Evolutionary conservation across 2,329 filamentous ascomycete genomes (phyloP), one percentile per base, ranked within the genome.

Genomic region (Xylaria arbuscula): DNA sequence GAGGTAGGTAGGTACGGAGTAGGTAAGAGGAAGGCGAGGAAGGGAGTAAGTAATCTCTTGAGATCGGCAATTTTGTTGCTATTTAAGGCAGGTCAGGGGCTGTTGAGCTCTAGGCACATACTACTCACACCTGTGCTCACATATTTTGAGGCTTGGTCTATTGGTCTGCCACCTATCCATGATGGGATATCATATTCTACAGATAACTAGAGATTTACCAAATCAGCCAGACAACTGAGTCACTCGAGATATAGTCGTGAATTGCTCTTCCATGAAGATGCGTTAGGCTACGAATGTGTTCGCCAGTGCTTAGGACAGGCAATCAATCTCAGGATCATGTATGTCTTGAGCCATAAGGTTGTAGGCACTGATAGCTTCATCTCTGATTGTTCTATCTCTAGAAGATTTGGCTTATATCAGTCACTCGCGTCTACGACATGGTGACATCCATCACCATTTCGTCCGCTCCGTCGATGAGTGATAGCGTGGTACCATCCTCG

Each of bases 11-110:
- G 28, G 28, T 28, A 28, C 28, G 28, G 28, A 28, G 50, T 32
- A 54, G 15, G 51, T 55, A 57, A 47, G 55, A 22, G 38, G 15
- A 57, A 15, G 40, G 38, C n/a, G 40, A 60, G 45, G 9, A 42
- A 62, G 32, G 50, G 42, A 34, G 28, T 28, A 28, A 28, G 28
- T 28, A 10, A 40, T 2, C 40, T 32, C 2, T 42, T 40, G 19
- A 6, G 66, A 69, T 69, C 67, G 54, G 38, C 67, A 66, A 63
- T 60, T 47, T 15, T 47, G 34, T 60, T 66, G 17, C 67, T 59
- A 6, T 50, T 59, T 55, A 24, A 62, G 63, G 67, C 58, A 69
- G 67, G 67, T 69, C 57, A 45, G 45, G 63, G 53, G 24, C 13
- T 38, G 4, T 11, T 42, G 24, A 63, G 62, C 62, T 60, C 19